Percentiles rank a stretch among this genome's conserved stretches.
Evolutionary conservation across 192 early-diverging fungal species (phyloP).

Genomic region (Spizellomyces punctatus): DNA sequence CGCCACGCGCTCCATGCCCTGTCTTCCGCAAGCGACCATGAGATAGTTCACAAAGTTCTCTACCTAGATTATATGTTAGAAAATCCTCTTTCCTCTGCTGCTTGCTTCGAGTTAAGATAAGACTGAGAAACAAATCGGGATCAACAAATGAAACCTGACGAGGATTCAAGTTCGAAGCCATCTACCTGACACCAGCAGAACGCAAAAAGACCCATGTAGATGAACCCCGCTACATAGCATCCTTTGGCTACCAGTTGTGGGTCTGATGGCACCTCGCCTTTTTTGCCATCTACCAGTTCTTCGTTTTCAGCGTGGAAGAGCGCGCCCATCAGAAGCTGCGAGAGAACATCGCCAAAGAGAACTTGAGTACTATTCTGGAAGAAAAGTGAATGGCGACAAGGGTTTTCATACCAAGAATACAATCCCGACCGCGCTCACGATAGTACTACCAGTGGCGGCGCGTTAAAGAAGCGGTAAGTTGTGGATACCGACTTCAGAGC

Average conservation of each 20-base stretch:
- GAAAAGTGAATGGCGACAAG: background rate
- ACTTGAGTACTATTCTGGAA: background rate
- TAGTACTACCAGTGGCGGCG: conserved; percentile 6
- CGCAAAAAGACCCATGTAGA: conserved; percentile 33
- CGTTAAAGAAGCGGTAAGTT: background rate
- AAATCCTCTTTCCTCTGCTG: conserved; percentile 19
- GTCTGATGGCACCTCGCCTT: conserved; percentile 23
- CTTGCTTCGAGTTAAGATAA: conserved; percentile 13
- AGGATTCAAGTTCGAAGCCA: background rate
- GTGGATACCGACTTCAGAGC: no score
- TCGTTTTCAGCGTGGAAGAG: conserved; percentile 20
- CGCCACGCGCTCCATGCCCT: no score
- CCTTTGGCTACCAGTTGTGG: conserved; percentile 24
- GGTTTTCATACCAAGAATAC: conserved; percentile 19
- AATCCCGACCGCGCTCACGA: conserved; percentile 27
- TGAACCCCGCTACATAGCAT: conserved; percentile 35
- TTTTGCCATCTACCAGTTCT: conserved; percentile 25
- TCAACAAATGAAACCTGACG: background rate
- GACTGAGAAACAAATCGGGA: conserved; percentile 10
- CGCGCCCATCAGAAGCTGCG: conserved; percentile 26
- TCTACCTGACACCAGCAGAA: conserved; percentile 35
- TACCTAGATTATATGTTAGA: conserved; percentile 9
- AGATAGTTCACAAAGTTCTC: no score
- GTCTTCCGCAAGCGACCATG: no score
- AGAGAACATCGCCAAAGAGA: background rate